Evolutionary conservation across 179 eudicot genomes (phyloP).

Genomic region (Sideroxylon spinosum): DNA sequence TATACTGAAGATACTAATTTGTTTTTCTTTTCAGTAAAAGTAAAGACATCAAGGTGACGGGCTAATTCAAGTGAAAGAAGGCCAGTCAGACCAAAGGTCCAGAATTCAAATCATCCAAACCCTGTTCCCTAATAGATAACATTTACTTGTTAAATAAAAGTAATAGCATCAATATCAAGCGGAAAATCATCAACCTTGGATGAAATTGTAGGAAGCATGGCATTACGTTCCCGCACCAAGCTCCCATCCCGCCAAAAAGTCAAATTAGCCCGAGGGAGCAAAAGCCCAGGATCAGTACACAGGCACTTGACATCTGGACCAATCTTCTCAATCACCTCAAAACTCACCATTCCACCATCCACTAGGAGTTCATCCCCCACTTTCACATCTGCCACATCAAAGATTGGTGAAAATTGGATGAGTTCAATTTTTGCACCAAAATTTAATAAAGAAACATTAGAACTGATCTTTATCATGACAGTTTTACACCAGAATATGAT

Average conservation of each 20-base stretch:
- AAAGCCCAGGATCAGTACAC: constrained; percentile 86
- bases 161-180: background rate
- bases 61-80: too few species aligned
- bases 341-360: constrained; percentile 98
- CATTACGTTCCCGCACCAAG: constrained; percentile 82
- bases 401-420: constrained; percentile 8
- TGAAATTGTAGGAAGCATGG: constrained; percentile 93
- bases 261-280: constrained; percentile 87
- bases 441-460: background rate
- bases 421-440: background rate
- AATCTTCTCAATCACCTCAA: constrained; percentile 84
- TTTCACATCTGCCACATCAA: constrained; percentile 54
- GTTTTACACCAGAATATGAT: constrained; percentile 4
- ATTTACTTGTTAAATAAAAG: too few species aligned
- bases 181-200: constrained; percentile 54
- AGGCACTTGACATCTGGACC: constrained; percentile 95
- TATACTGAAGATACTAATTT: background rate
- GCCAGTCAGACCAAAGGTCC: too few species aligned
- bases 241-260: constrained; percentile 92
- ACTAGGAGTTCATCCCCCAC: constrained; percentile 89
- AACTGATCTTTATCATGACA: background rate
- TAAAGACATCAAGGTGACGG: too few species aligned
- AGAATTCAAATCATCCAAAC: too few species aligned
- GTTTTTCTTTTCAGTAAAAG: too few species aligned
- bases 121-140: too few species aligned